These are phyloP conservation scores for Claviceps purpurea DNA, from an alignment of 2,329 filamentous ascomycete species.

Conservation along the genomic window DNA sequence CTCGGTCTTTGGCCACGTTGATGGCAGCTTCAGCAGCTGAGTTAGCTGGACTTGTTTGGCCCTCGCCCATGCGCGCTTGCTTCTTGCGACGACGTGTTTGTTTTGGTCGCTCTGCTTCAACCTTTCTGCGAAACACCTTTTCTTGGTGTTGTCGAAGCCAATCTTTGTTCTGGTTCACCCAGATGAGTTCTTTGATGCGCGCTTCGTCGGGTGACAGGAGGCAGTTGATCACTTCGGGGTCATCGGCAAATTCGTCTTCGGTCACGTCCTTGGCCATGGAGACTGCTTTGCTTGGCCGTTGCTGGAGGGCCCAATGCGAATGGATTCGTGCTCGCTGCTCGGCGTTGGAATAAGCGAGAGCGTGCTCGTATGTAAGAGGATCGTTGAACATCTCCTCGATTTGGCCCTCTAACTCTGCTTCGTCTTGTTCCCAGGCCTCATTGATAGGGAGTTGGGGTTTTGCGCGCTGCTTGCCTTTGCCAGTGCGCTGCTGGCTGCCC, in stretches of 20 bases:
- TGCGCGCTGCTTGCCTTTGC: slow-evolving; percentile 13
- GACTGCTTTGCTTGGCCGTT: slow-evolving; percentile 32
- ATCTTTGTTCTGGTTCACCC: slow-evolving; percentile 89
- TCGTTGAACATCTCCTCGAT: slow-evolving; percentile 59
- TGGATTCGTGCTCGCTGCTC: slow-evolving; percentile 41
- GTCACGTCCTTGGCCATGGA: slow-evolving; percentile 53
- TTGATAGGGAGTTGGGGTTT: slow-evolving; percentile 40
- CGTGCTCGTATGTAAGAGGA: slow-evolving; percentile 41
- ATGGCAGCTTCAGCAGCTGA: slow-evolving; percentile 57
- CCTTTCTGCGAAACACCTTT: slow-evolving; percentile 63
- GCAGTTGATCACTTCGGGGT: slow-evolving; percentile 76
- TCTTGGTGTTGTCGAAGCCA: slow-evolving; percentile 80
- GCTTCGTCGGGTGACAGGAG: slow-evolving; percentile 61
- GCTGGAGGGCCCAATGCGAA: slow-evolving; percentile 36
- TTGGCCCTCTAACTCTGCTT: slow-evolving; percentile 53
- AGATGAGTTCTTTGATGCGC: slow-evolving; percentile 76
- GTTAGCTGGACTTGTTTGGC: slow-evolving; percentile 50
- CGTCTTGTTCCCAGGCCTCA: slow-evolving; percentile 49
- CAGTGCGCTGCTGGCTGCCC: slow-evolving; percentile 4
- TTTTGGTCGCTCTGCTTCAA: slow-evolving; percentile 43
- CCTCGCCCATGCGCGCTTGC: slow-evolving; percentile 47
- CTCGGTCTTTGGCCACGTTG: slow-evolving; percentile 52
- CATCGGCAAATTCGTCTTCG: slow-evolving; percentile 76
- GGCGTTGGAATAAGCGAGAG: slow-evolving; percentile 43
- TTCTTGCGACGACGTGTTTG: slow-evolving; percentile 42